Evolutionary conservation across 176 grass and related monocot genomes (phyloP).

Genomic region (Hyparrhenia diplandra): DNA sequence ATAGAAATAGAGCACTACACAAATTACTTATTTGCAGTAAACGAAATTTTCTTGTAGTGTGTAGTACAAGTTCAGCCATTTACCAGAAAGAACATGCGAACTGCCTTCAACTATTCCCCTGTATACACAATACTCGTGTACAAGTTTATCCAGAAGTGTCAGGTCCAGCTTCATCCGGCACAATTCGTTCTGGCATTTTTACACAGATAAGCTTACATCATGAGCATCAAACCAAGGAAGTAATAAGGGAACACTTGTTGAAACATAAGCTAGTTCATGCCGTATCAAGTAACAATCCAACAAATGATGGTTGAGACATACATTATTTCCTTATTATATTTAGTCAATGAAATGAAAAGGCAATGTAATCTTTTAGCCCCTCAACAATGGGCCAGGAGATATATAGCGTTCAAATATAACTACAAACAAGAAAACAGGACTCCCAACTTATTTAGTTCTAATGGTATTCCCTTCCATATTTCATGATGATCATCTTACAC

Average conservation of each 20-base stretch:
- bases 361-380: not conserved
- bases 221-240: not conserved
- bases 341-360: not conserved
- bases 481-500: not conserved
- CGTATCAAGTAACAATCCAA: slow-evolving; percentile 2
- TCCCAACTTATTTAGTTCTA: not conserved
- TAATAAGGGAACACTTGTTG: not conserved
- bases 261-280: slow-evolving; percentile 11
- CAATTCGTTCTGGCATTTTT: slow-evolving; percentile 80
- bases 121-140: slow-evolving; percentile 95
- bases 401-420: not conserved
- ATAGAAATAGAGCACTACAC: not conserved
- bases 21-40: slow-evolving; percentile 20
- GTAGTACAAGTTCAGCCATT: slow-evolving; percentile 10
- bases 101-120: slow-evolving; percentile 79
- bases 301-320: not conserved
- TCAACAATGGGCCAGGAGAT: too few relatives aligned
- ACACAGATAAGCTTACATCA: slow-evolving; percentile 6
- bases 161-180: slow-evolving; percentile 95
- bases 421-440: not conserved
- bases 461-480: not conserved
- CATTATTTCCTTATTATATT: not conserved
- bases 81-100: slow-evolving; percentile 61
- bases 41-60: slow-evolving; percentile 21
- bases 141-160: slow-evolving; percentile 87